Conservation (phyloP, 2,329 filamentous ascomycete species). For the Phialophora expanda region DNA sequence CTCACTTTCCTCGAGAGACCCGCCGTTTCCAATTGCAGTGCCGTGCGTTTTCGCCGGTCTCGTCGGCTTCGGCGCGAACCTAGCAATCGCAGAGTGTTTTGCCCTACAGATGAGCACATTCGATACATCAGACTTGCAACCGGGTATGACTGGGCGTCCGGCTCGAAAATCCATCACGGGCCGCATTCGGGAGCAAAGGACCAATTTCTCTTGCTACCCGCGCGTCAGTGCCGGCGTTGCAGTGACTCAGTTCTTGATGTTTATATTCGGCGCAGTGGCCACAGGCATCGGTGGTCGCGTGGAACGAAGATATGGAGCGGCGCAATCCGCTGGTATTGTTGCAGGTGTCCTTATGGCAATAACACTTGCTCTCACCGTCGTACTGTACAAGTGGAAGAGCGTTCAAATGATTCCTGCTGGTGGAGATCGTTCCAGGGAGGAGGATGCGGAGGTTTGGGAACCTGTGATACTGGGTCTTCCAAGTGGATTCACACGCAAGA, state of each 20-base stretch:
- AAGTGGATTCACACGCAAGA: conserved; percentile 68
- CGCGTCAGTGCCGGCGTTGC: conserved; percentile 74
- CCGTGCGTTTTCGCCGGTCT: conserved; percentile 70
- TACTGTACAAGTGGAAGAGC: conserved; percentile 68
- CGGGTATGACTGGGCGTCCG: conserved; percentile 68
- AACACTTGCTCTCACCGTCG: conserved; percentile 66
- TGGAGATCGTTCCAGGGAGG: conserved; percentile 8
- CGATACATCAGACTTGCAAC: conserved; percentile 78
- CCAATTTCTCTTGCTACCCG: conserved; percentile 77
- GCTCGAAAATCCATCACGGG: conserved; percentile 48
- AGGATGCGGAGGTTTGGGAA: conserved; percentile 56
- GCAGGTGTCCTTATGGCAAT: conserved; percentile 69
- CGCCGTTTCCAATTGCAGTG: conserved; percentile 63
- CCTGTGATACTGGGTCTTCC: conserved; percentile 75
- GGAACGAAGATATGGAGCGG: conserved; percentile 69
- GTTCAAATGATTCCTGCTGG: conserved; percentile 69
- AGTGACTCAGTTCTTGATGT: conserved; percentile 70
- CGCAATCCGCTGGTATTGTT: conserved; percentile 70
- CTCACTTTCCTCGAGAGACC: conserved; percentile 68
- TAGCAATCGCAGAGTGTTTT: conserved; percentile 77
- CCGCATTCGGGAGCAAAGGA: conserved; percentile 56
- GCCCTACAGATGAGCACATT: conserved; percentile 81
- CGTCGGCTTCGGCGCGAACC: conserved; percentile 72
- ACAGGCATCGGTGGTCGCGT: conserved; percentile 72
- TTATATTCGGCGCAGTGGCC: conserved; percentile 70